Base-by-base conservation (phyloP, 352 stramenopile genomes). In the Globisporangium solare region DNA sequence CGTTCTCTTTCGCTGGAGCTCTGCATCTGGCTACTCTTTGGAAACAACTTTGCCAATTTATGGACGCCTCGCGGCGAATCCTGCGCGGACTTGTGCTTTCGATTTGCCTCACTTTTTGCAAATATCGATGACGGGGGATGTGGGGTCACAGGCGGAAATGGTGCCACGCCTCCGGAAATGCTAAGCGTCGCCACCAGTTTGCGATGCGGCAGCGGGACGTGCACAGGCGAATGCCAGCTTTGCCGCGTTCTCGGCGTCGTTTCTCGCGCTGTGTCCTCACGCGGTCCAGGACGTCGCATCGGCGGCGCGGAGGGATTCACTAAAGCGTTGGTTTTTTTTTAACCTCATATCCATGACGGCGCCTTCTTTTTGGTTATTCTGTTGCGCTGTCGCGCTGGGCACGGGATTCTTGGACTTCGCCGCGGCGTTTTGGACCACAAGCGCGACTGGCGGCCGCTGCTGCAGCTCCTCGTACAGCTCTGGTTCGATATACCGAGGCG, bases 151-250 rank as follows among this genome's bases (percentile, higher is more conserved):
- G 72, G 74, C 32, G 65, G 66, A 41, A 79, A 76, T 3, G 73
- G 76, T 1, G 61, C 64, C 12, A 83, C 65, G 3, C 60, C 48
- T 32, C 67, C 63, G 54, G 88, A 83, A 46, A 84, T 72, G 42
- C 63, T 65, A 2, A 72, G 74, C 0, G 72, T 51, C 20, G 76
- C 56, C 49, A 91, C 74, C 35, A 86, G 56, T 43, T 91, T 91
- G 47, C 78, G 76, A 63, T 88, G 80, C 1, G 70, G 40, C 1
- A 91, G 56, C 8, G 81, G 76, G 0, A 89, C 74, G n/a, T 78
- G 74, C 15, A 88, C 54, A 2, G 68, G 76, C 1, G 81, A 76
- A 40, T 88, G 61, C 81, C 81, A 91, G 27, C 72, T 81, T 51
- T 88, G 79, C 7, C 51, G 54, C 17, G 47, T 45, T 11, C 37